Conservation (phyloP, 495 filamentous ascomycete species). For the Glarea lozoyensis region DNA sequence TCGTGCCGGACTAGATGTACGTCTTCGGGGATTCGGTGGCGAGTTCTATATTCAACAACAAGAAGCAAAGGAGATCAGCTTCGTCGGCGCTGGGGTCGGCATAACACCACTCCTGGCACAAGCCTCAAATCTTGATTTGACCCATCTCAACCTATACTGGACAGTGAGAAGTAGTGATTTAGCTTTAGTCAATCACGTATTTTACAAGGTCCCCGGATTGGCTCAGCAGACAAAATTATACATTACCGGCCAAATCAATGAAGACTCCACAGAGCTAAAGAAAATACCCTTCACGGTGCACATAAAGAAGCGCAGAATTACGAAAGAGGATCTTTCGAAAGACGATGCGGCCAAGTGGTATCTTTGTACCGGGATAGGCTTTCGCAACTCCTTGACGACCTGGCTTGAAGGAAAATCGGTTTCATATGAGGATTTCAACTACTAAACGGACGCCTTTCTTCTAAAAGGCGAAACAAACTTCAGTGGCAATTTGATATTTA, state of each 20-base stretch:
- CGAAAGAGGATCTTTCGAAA: slow-evolving; percentile 39
- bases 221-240: slow-evolving; percentile 47
- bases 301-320: slow-evolving; percentile 42
- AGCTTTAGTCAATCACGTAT: slow-evolving; percentile 48
- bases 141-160: slow-evolving; percentile 48
- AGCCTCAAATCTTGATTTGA: slow-evolving; percentile 35
- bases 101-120: slow-evolving; percentile 72
- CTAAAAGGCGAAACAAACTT: background rate
- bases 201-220: slow-evolving; percentile 43
- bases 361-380: slow-evolving; percentile 49
- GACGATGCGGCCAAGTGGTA: slow-evolving; percentile 48
- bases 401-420: slow-evolving; percentile 59
- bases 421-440: slow-evolving; percentile 57
- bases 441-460: slow-evolving; percentile 7
- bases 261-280: slow-evolving; percentile 20
- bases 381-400: slow-evolving; percentile 45
- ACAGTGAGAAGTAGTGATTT: slow-evolving; percentile 52
- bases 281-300: slow-evolving; percentile 27
- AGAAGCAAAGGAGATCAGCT: slow-evolving; percentile 29
- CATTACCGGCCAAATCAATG: slow-evolving; percentile 40
- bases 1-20: slow-evolving; percentile 47
- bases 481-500: background rate
- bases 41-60: slow-evolving; percentile 45
- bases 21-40: slow-evolving; percentile 64
- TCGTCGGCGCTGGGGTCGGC: slow-evolving; percentile 70